Conservation (phyloP, 2,329 filamentous ascomycete species). For the Grosmannia penicillata region DNA sequence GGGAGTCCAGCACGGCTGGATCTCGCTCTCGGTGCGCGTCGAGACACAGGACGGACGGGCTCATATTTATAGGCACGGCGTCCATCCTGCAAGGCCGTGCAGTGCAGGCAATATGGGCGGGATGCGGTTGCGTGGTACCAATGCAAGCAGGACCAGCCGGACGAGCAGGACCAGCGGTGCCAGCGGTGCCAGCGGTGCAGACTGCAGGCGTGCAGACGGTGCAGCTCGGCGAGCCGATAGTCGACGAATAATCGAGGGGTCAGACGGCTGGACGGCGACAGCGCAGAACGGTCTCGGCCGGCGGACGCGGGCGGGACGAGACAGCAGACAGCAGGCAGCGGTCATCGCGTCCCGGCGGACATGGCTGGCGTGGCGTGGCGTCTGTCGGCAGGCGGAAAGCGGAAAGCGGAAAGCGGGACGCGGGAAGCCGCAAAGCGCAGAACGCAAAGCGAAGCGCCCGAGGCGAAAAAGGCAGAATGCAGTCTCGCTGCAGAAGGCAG, state of each 20-base stretch:
- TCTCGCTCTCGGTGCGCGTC: constrained; percentile 1
- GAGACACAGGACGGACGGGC: constrained; percentile 8
- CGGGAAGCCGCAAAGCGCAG: too few relatives aligned
- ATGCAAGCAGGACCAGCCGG: constrained; percentile 9
- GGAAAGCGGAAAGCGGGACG: too few relatives aligned
- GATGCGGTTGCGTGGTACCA: constrained; percentile 10
- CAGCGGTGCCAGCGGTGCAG: too few relatives aligned
- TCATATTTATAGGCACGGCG: constrained; percentile 12
- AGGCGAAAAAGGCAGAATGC: too few relatives aligned
- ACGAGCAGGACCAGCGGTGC: not conserved
- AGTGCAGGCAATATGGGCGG: constrained; percentile 3
- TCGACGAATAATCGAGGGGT: too few relatives aligned
- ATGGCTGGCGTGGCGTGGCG: too few relatives aligned
- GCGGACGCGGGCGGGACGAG: constrained; percentile 2
- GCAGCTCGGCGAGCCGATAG: too few relatives aligned
- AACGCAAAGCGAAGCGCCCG: too few relatives aligned
- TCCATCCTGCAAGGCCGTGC: constrained; percentile 8
- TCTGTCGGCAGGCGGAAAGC: too few relatives aligned
- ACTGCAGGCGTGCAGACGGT: too few relatives aligned
- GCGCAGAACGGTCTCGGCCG: not conserved
- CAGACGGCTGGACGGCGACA: too few relatives aligned
- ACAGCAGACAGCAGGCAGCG: not conserved
- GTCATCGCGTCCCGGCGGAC: constrained; percentile 1
- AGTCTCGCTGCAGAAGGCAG: too few relatives aligned
- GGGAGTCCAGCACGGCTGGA: not conserved